These are phyloP conservation scores for Fusarium phyllophilum DNA, from an alignment of 2,329 filamentous ascomycete genomes.

Conservation along the genomic window DNA sequence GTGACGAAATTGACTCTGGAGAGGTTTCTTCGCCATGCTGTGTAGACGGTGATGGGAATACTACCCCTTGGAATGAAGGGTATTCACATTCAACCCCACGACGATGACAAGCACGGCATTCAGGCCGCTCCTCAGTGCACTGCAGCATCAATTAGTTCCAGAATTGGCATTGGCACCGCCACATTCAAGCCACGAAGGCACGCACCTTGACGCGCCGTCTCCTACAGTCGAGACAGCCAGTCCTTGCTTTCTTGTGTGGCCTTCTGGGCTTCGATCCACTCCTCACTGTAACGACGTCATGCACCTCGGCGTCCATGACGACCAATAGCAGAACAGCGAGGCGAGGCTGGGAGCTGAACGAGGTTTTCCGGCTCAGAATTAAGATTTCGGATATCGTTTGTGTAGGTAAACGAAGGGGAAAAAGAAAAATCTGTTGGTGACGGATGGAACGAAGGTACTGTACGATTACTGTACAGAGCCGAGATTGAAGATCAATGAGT, in stretches of 20 bases:
- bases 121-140: neutral
- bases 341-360: neutral
- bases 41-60: neutral
- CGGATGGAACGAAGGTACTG: neutral
- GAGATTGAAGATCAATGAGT: neutral
- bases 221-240: constrained; percentile 6
- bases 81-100: constrained; percentile 8
- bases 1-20: neutral
- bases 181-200: neutral
- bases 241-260: constrained; percentile 14
- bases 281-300: neutral
- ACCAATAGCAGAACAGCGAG: neutral
- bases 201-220: constrained; percentile 12
- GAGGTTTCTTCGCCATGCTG: neutral
- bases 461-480: neutral
- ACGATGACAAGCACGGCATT: constrained; percentile 2
- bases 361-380: neutral
- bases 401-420: neutral
- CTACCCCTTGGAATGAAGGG: neutral
- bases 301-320: neutral
- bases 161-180: neutral
- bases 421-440: neutral
- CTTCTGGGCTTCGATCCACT: neutral
- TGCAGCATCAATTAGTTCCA: neutral
- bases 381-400: neutral